Base-by-base conservation (phyloP, 2,329 filamentous ascomycete species). In the Paecilomyces sp. region DNA sequence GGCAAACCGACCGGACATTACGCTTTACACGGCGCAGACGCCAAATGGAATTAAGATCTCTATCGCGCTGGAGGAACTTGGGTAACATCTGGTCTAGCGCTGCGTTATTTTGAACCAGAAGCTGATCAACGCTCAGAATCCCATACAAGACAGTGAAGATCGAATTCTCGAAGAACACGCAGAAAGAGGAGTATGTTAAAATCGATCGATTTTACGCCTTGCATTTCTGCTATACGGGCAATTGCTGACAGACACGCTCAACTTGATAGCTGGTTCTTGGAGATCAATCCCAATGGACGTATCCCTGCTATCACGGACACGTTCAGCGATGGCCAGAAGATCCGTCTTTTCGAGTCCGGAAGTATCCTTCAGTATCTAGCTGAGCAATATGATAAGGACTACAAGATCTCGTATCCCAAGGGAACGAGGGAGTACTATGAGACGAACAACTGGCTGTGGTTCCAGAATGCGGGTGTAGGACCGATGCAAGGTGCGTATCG, bases 11-110 rank as follows among this genome's bases (percentile, higher is more conserved):
- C 80, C 88, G 5, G 81, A 89, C 66, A 91, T 96, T 68, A 88
- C 87, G 52, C 84, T 96, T 31, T 95, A 94, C 79, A 96, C 91
- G 12, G 82, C 84, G 12, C 83, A 87, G 69, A 96, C 92, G 57
- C 91, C 92, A 54, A 96, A 96, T 76, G 91, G 92, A 64, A 89
- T 94, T 81, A 96, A 96, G 75, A 85, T 91, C 62, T 92, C 90
- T 59, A 96, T 96, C 65, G 83, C 90, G 9, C 79, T 97, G 15
- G 91, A 95, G 77, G 92, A 96, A 77, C 82, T 96, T 3, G 88
- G 88, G 75, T 77, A 66, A 28, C 56, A 68, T 54, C 24, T 30
- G 15, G 4, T 54, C 31, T 55, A n/a, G 33, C 31, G 25, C 11
- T 54, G 34, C n/a, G 13, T 51, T 60, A 11, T 30, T 36, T 7